A percentile compares a stretch with the other conserved stretches of the same genome.
Evolutionary conservation across 78 protist genomes (phyloP).

Genomic region (Protostelium mycophagum): DNA sequence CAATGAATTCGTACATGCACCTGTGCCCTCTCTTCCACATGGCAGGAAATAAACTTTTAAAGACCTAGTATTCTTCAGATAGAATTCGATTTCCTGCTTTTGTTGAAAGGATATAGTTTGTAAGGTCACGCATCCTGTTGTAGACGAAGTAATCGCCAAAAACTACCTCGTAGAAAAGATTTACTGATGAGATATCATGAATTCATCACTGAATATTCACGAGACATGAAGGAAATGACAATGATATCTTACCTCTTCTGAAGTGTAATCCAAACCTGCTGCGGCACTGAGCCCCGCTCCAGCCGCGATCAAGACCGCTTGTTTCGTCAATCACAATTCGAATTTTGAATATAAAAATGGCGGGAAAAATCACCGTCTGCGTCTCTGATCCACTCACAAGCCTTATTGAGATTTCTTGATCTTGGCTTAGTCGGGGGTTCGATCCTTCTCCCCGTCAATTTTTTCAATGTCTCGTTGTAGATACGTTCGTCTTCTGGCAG

Average conservation of each 20-base stretch:
- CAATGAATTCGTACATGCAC: slow-evolving; percentile 25
- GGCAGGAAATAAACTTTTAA: slow-evolving; percentile 14
- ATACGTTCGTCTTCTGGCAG: not conserved
- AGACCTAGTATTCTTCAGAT: not conserved
- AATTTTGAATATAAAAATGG: too few relatives aligned
- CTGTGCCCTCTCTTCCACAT: slow-evolving; percentile 18
- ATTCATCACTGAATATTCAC: too few relatives aligned
- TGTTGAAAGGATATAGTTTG: too few relatives aligned
- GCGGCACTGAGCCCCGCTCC: slow-evolving; percentile 41
- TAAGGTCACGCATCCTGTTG: too few relatives aligned
- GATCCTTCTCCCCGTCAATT: not conserved
- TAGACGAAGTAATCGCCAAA: too few relatives aligned
- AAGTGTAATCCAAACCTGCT: slow-evolving; percentile 34
- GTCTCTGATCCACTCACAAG: too few relatives aligned
- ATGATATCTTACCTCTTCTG: not conserved
- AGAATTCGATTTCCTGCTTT: too few relatives aligned
- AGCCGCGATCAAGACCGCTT: slow-evolving; percentile 14
- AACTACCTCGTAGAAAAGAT: too few relatives aligned
- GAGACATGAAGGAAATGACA: not conserved
- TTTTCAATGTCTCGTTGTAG: not conserved
- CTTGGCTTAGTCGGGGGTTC: not conserved
- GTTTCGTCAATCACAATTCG: too few relatives aligned
- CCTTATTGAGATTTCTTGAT: too few relatives aligned
- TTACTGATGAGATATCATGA: too few relatives aligned
- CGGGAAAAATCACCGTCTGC: too few relatives aligned